Evolutionary conservation across 2,329 filamentous ascomycete genomes (phyloP).

Genomic region (Aspergillus glaucus): DNA sequence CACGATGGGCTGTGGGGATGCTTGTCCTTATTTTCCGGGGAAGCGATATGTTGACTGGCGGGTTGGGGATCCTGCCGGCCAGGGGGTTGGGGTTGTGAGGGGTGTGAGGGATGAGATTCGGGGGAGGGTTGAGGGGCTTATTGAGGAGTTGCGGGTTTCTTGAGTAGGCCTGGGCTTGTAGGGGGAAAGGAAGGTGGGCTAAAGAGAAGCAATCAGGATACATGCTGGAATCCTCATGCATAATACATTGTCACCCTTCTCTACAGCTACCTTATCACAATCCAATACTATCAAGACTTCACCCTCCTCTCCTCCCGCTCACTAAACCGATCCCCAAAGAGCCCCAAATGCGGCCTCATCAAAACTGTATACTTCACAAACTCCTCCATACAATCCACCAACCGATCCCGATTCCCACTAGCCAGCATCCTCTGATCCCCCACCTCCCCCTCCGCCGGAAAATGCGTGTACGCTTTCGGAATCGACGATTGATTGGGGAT

Average conservation of each 20-base stretch:
- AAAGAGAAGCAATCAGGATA: not conserved
- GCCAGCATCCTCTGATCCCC: constrained; percentile 48
- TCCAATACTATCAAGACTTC: constrained; percentile 7
- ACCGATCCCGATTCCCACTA: constrained; percentile 52
- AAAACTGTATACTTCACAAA: constrained; percentile 63
- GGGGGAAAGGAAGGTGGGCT: too few relatives aligned
- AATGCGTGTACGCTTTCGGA: constrained; percentile 58
- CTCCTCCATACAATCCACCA: constrained; percentile 65
- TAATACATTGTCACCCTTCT: too few relatives aligned
- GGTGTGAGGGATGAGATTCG: constrained; percentile 18
- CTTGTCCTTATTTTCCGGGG: constrained; percentile 20
- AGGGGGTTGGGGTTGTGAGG: constrained; percentile 16
- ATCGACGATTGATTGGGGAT: constrained; percentile 62
- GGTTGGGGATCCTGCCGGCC: constrained; percentile 20
- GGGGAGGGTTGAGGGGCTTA: constrained; percentile 12
- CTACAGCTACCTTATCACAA: too few relatives aligned
- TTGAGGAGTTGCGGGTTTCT: constrained; percentile 6
- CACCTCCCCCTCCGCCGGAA: constrained; percentile 45
- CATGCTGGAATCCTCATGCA: not conserved
- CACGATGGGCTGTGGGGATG: constrained; percentile 24
- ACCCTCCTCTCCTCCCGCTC: constrained; percentile 41
- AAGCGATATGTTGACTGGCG: constrained; percentile 23
- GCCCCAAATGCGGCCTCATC: constrained; percentile 55
- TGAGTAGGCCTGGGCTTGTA: too few relatives aligned
- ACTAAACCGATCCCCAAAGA: constrained; percentile 59